Evolutionary conservation across 306 rosid genomes (phyloP), one percentile per base, ranked within the genome.

Genomic region (Purshia tridentata): DNA sequence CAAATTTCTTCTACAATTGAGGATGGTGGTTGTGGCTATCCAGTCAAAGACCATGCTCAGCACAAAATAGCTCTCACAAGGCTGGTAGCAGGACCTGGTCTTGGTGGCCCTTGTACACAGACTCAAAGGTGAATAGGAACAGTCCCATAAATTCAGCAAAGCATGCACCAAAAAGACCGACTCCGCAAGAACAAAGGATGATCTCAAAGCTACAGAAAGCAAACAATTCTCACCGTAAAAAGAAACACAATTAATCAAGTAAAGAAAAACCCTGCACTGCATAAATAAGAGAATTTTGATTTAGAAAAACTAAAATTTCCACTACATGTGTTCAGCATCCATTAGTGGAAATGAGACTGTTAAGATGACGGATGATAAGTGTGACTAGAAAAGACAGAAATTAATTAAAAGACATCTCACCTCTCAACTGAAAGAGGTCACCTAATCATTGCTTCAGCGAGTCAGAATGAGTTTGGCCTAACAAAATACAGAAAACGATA

Each of bases 401-500:
- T 13, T 67, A 46, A 39, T 1, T 2, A 29, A 29, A 29, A 29
- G 48, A 54, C 60, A 67, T 72, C 86, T 76, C 84, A 83, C 87
- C 83, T 72, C 75, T 69, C 46, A 65, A 52, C 59, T 51, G 37
- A 54, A 60, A 71, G 39, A 76, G 79, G 76, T 29, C 56, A 58
- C 75, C 67, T 56, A 57, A 42, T 90, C 82, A 88, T 65, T 78
- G 83, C 83, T 81, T 85, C 78, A 77, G 41, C 65, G 65, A 55
- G 35, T 85, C 90, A 56, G 63, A 72, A 79, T 85, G 88, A 79
- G 70, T 81, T 82, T 74, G 85, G 69, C 91, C 98, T 90, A 69
- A 54, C 77, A 84, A 76, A 72, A 80, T 64, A 66, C 42, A 55
- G 39, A 65, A 62, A 64, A 74, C 46, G 46, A 78, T 55, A 73